Evolutionary conservation across 352 stramenopile species (phyloP), one percentile per base, ranked within the genome.

Genomic region (Pythium insidiosum): DNA sequence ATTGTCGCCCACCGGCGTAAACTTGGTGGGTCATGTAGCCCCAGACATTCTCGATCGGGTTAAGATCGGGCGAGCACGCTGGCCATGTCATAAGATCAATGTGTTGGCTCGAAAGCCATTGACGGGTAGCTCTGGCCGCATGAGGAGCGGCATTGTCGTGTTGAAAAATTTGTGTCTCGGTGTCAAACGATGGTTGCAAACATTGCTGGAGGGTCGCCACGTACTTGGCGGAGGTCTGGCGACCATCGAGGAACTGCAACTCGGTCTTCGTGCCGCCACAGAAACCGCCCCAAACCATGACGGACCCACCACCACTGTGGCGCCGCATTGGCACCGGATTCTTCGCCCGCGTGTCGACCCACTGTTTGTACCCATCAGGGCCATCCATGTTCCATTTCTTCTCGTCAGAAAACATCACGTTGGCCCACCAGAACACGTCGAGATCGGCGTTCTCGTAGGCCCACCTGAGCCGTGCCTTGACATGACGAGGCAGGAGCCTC

Each of bases 331-430:
- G 6, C 5, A 47, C 16, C 40, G 16, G 7, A 20, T 38, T 16
- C 28, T 20, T 18, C 4, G 26, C 26, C 7, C 29, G 4, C 7
- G 28, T 38, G 20, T 47, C 40, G 11, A 47, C 29, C 26, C 40
- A 47, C 12, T 11, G 40, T 12, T 20, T 36, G 40, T 47, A 47
- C n/a, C 40, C 40, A 24, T 47, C 40, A 3, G 40, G 29, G 1
- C 29, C 40, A 18, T 47, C 40, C 1, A 47, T 1, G 20, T 47
- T 47, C 40, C 40, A 47, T 24, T 47, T 47, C 40, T 47, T 47
- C 40, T 38, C 40, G 18, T 47, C 26, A 15, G 16, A 30, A 18
- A 47, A 47, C 2, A 26, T 2, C 19, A 47, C 40, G 11, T 47
- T 25, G 16, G 40, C 26, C 40, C 40, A 38, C 40, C 40, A 38